Conservation (phyloP, 257 asterid genomes). For the Capsicum baccatum region DNA sequence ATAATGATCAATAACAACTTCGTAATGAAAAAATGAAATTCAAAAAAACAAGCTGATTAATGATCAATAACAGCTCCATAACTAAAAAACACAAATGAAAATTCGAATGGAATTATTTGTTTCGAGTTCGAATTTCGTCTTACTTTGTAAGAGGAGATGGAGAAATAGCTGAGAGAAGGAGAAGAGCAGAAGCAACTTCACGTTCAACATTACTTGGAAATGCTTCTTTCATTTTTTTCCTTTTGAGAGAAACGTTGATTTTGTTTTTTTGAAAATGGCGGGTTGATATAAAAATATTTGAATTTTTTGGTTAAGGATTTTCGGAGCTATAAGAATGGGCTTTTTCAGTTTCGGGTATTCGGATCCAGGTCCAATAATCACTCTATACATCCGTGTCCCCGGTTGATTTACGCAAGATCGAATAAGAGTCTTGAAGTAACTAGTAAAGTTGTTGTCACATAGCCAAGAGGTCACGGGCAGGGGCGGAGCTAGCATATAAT, state of each 20-base stretch:
- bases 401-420: not conserved
- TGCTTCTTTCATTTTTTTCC: slow-evolving; percentile 17
- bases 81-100: not conserved
- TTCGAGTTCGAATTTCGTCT: not conserved
- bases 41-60: not conserved
- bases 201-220: slow-evolving; percentile 23
- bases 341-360: not conserved
- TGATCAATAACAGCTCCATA: not conserved
- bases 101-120: not conserved
- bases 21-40: no score
- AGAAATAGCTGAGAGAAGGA: slow-evolving; percentile 7
- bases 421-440: no score
- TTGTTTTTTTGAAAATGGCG: slow-evolving; percentile 23
- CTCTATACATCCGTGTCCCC: not conserved
- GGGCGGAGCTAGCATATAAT: no score
- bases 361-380: not conserved
- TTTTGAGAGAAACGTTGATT: not conserved
- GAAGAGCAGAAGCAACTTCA: slow-evolving; percentile 31
- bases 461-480: no score
- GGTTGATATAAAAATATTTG: not conserved
- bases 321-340: not conserved
- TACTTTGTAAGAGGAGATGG: slow-evolving; percentile 19
- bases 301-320: not conserved
- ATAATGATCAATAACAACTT: not conserved
- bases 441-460: no score